phyloP scores from a whole-genome alignment of 208 protist species.

The Wallacemonas collosoma region DNA sequence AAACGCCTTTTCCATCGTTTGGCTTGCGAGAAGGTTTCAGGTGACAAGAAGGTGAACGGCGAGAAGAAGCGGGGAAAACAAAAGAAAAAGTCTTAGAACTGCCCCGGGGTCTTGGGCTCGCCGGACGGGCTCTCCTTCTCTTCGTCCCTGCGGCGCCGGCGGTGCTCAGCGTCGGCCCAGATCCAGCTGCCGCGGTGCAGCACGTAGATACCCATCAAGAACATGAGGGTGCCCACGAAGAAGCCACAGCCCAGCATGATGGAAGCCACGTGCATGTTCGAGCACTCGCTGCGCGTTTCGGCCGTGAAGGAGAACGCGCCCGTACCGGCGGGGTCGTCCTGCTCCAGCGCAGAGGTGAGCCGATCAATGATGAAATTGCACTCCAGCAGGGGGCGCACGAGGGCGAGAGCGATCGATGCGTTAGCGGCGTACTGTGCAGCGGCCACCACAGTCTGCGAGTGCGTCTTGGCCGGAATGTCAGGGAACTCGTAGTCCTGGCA shows the following conservation, averaged over 20 bases:
- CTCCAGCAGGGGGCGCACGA: conserved; percentile 60
- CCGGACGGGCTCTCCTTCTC: conserved; percentile 1
- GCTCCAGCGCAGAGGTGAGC: conserved; percentile 45
- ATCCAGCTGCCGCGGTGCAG: conserved; percentile 67
- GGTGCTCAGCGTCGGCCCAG: conserved; percentile 27
- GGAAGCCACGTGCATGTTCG: conserved; percentile 37
- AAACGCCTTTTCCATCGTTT: no score
- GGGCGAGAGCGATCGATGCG: conserved; percentile 59
- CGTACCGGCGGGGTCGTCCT: conserved; percentile 6
- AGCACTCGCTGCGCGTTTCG: conserved; percentile 35
- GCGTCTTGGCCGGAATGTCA: conserved; percentile 23
- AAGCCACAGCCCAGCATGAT: conserved; percentile 70
- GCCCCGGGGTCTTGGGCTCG: conserved; percentile 3
- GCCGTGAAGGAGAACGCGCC: conserved; percentile 19
- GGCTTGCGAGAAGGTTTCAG: no score
- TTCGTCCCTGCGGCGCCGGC: neutral
- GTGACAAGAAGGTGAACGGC: no score
- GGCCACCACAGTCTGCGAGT: conserved; percentile 33
- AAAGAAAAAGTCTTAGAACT: conserved; percentile 16
- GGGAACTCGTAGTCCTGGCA: conserved; percentile 41
- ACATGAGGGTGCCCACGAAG: conserved; percentile 80
- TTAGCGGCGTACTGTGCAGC: conserved; percentile 42
- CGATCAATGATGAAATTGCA: conserved; percentile 85
- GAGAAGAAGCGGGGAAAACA: no score
- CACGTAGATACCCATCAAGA: conserved; percentile 67